phyloP scores from a whole-genome alignment of 2,329 filamentous ascomycete species.

The Hymenoscyphus fraxineus region DNA sequence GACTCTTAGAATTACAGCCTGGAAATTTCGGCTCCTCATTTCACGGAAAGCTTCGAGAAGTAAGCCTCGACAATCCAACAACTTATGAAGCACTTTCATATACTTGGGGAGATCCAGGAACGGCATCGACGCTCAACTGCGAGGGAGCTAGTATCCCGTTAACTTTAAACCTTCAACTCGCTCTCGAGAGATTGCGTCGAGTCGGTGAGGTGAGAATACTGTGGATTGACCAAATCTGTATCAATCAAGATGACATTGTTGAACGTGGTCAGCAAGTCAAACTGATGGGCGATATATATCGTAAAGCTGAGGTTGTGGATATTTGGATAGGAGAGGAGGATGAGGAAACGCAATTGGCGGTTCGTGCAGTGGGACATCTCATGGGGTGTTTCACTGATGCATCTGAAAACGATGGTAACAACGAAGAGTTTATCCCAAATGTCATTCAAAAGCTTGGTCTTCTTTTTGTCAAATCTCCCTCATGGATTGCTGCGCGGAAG shows the following conservation, averaged over 20 bases:
- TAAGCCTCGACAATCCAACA: not conserved
- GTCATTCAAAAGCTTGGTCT: not conserved
- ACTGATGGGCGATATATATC: slow-evolving; percentile 17
- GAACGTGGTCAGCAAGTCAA: slow-evolving; percentile 17
- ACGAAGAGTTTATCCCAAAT: not conserved
- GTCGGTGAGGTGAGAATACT: slow-evolving; percentile 9
- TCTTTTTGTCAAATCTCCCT: not conserved
- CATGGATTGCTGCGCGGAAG: not conserved
- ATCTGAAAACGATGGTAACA: too few species aligned
- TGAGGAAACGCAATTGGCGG: not conserved
- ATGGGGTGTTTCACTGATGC: not conserved
- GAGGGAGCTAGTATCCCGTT: not conserved
- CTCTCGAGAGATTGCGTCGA: not conserved
- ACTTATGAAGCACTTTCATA: slow-evolving; percentile 9
- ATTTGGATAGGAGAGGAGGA: slow-evolving; percentile 15
- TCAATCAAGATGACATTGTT: slow-evolving; percentile 15
- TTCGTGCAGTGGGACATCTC: not conserved
- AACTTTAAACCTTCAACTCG: not conserved
- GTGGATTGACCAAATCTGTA: slow-evolving; percentile 21
- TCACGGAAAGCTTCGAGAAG: not conserved
- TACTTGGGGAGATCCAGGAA: slow-evolving; percentile 1
- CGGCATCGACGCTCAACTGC: not conserved
- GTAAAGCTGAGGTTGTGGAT: slow-evolving; percentile 6
- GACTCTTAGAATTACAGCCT: not conserved
- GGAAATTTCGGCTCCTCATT: not conserved